Evolutionary conservation across 1,284 basidiomycete species (phyloP), one percentile per base, ranked within the genome.

Genomic region (Heterobasidion occidentale): DNA sequence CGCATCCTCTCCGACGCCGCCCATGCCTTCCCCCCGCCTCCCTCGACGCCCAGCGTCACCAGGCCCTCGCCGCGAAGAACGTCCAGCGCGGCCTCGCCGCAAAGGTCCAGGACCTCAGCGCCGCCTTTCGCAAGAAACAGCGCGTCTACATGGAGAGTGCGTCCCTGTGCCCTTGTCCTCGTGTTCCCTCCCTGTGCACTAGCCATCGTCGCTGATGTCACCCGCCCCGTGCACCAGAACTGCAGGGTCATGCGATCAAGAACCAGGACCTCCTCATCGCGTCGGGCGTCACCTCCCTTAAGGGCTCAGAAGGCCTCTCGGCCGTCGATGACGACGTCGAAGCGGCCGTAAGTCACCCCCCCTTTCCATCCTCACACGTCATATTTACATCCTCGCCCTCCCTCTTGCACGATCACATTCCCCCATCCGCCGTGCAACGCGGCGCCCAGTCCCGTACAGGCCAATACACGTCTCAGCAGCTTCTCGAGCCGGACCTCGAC

Each of bases 11-110:
- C 79, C 63, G 27, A 27, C 27, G 27, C 27, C 68, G 36, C 62
- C 15, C 66, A 67, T 61, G 57, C 68, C 36, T 73, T 72, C 59
- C 71, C 71, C 77, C 60, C 83, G 80, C 69, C 80, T 78, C 53
- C 80, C 78, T 56, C 67, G 73, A 62, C 68, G 76, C 60, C 60
- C 59, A 71, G 76, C 27, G 67, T 56, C 78, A 90, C 55, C 81
- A 90, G 64, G 73, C 77, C 15, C 77, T 89, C 53, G 86, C 94
- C 1, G 89, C 91, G 46, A 88, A 92, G 73, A 99, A 99, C 68
- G 93, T 98, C n/a, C 96, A 99, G 71, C 86, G 94, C 36, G 95
- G 89, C 11, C 81, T 99, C 44, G 97, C 97, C 19, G 93, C 92
- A 27, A 91, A 94, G 67, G 86, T 98, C 9, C 97, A 99, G 75